These are phyloP conservation scores for Kodamaea kaohsiungensis DNA, from an alignment of 805 yeast genomes.

Conservation along the genomic window DNA sequence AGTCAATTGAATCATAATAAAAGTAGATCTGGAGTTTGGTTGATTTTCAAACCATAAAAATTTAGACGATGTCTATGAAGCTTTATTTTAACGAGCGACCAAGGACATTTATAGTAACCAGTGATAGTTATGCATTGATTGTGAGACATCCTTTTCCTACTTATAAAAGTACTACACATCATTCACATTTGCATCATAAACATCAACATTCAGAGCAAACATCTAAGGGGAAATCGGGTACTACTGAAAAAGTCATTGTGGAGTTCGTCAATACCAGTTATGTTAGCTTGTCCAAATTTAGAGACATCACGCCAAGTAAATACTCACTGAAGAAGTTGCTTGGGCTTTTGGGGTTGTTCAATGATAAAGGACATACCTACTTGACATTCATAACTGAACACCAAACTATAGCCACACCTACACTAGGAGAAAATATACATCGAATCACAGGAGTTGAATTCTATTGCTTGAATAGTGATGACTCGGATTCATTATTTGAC, in stretches of 20 bases:
- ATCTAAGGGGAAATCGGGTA: conserved; percentile 26
- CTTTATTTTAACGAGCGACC: conserved; percentile 64
- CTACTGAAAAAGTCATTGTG: conserved; percentile 40
- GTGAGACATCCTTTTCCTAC: conserved; percentile 50
- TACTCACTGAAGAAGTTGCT: conserved; percentile 30
- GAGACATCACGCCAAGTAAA: conserved; percentile 41
- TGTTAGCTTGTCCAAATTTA: conserved; percentile 41
- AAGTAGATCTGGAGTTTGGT: background rate
- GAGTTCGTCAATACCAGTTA: conserved; percentile 50
- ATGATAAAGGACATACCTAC: conserved; percentile 54
- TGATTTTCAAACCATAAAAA: background rate
- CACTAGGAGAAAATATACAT: conserved; percentile 53
- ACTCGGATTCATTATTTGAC: conserved; percentile 45
- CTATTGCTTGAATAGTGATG: conserved; percentile 59
- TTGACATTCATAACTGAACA: conserved; percentile 59
- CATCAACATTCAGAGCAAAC: conserved; percentile 18
- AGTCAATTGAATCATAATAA: background rate
- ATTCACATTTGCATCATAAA: conserved; percentile 20
- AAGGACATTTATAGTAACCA: conserved; percentile 66
- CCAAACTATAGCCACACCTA: conserved; percentile 59
- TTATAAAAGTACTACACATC: conserved; percentile 20
- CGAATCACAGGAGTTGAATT: conserved; percentile 63
- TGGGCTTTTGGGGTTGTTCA: conserved; percentile 65
- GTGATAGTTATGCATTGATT: conserved; percentile 58
- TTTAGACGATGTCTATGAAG: conserved; percentile 44